Conservation (phyloP, 2,329 filamentous ascomycete genomes). For the Helotiales sp. region DNA sequence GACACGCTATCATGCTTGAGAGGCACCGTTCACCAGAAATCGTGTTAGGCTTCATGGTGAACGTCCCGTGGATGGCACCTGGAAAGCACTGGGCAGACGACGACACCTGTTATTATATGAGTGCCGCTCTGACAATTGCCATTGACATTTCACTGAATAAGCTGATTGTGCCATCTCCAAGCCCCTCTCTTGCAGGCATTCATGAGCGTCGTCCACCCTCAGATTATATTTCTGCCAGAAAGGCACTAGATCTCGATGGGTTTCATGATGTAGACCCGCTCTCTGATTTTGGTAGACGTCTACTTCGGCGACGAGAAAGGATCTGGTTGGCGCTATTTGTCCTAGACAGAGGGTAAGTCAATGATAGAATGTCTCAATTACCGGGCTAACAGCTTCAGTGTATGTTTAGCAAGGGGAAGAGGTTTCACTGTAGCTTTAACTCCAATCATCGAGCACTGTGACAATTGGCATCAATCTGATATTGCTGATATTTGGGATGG, state of each 20-base stretch:
- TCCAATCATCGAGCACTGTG: constrained; percentile 64
- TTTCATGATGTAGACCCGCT: constrained; percentile 61
- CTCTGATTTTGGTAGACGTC: constrained; percentile 59
- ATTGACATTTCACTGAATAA: constrained; percentile 71
- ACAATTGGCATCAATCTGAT: constrained; percentile 65
- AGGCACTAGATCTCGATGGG: constrained; percentile 66
- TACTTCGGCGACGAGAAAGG: constrained; percentile 65
- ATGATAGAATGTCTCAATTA: too few relatives aligned
- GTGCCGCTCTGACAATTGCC: constrained; percentile 68
- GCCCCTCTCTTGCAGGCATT: constrained; percentile 45
- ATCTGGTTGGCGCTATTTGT: constrained; percentile 73
- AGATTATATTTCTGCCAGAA: constrained; percentile 67
- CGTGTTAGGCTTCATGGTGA: constrained; percentile 73
- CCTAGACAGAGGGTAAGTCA: constrained; percentile 61
- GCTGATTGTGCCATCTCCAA: constrained; percentile 57
- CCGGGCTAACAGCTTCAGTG: constrained; percentile 42
- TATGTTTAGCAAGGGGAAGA: constrained; percentile 68
- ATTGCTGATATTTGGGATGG: constrained; percentile 68
- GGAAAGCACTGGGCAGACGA: constrained; percentile 69
- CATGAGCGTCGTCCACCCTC: constrained; percentile 56
- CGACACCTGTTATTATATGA: constrained; percentile 70
- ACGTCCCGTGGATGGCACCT: constrained; percentile 74
- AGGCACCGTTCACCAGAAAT: constrained; percentile 72
- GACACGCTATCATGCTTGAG: constrained; percentile 59
- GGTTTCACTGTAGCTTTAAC: constrained; percentile 69